Evolutionary conservation across 2,329 filamentous ascomycete species (phyloP), one percentile per base, ranked within the genome.

Genomic region (Escovopsis weberi): DNA sequence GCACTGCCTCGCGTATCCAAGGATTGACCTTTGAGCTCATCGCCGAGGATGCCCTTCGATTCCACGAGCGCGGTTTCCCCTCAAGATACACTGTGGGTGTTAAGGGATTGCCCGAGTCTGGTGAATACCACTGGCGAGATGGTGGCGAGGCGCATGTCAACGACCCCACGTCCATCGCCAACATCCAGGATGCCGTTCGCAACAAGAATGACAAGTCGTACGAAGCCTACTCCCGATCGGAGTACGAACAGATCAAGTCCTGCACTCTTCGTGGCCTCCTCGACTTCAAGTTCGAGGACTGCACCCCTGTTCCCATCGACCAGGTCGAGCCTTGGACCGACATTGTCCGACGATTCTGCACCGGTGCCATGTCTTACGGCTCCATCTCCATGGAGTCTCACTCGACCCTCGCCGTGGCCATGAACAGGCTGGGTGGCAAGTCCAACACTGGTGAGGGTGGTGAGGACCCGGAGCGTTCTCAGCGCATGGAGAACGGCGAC

Each of bases 191-290:
- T 62, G 89, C 89, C 11, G 89, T 95, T 12, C 83, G 89, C 45
- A 89, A 82, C 49, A 95, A 95, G 78, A 95, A 96, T 57, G 88
- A 95, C 70, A 94, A 94, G 68, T 95, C 89, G 0, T 96, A 95
- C 63, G 88, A 95, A 65, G 88, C 89, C 1, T 96, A 96, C 66
- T 94, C 89, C 1, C 77, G 82, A 48, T 83, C 86, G 2, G 87
- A 91, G 60, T 94, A 94, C 57, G 88, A 95, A 68, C 85, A 91
- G 58, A 94, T 95, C 69, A 95, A 94, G 71, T 78, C 86, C 56
- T 96, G 89, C 65, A 96, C 89, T 1, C 78, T 96, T 7, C 85
- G 89, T 59, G 89, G 89, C 57, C 76, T 95, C 58, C 76, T 96
- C 36, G 89, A 96, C 62, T 96, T 96, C 67, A 87, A 93, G 62